Evolutionary conservation across 1,139 yeast species (phyloP), one percentile per base, ranked within the genome.

Genomic region (Sugiyamaella neomexicana): DNA sequence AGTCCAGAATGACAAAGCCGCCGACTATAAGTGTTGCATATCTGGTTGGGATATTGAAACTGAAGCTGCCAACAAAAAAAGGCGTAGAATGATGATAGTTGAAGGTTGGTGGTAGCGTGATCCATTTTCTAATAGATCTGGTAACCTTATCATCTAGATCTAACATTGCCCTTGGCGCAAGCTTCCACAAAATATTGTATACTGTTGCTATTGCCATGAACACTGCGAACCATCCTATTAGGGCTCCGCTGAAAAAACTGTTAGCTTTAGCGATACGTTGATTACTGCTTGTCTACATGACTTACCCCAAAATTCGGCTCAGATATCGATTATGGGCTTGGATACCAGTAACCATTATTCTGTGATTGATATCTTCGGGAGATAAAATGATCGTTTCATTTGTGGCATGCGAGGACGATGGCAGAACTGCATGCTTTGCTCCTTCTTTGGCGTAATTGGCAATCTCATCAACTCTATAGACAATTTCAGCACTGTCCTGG

Each of bases 21-120:
- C 69, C 54, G 10, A 84, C 65, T 46, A 80, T 71, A 10, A 79
- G 58, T 0, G 81, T 65, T 67, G 83, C 90, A 48, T 76, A 70
- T 59, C 90, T 75, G 1, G 88, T 80, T 1, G 93, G 93, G 12
- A 83, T 67, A 44, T 78, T 65, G 29, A 70, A 56, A 5, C 70
- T 66, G 31, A 71, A 64, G 17, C 68, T 59, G 29, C 70, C 53
- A 32, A 60, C 44, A 27, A 42, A 67, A 43, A 65, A 63, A 53
- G 75, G 71, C 42, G 74, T 72, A 46, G 77, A 75, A 61, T 81
- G 85, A 8, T 69, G 70, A 49, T 68, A 68, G 8, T 68, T 68
- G 52, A 75, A 72, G 8, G 78, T 65, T 0, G 86, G 81, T 1
- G 86, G 83, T 42, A 82, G 60, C 1, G 79, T 64, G 32, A 81